Conservation (phyloP, 2,329 filamentous ascomycete species). For the Aspergillus sp. region DNA sequence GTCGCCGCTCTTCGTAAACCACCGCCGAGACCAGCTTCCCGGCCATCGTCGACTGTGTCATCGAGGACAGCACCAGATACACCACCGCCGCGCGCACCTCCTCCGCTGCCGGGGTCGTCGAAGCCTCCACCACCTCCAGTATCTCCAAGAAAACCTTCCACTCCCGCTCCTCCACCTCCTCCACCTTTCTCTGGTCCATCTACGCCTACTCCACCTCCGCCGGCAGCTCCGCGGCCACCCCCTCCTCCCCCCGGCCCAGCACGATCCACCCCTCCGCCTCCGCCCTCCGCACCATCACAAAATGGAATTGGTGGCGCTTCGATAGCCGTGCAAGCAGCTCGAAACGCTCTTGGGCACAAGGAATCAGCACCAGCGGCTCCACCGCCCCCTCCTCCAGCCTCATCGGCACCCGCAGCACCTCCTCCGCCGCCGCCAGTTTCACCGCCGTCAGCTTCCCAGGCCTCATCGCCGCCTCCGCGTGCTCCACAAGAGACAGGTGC, state of each 20-base stretch:
- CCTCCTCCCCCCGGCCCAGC: slow-evolving; percentile 31
- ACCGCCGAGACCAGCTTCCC: slow-evolving; percentile 42
- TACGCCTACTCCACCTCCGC: slow-evolving; percentile 38
- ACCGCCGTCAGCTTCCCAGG: slow-evolving; percentile 32
- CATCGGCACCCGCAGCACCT: slow-evolving; percentile 35
- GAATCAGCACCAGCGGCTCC: slow-evolving; percentile 39
- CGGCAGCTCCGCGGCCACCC: slow-evolving; percentile 35
- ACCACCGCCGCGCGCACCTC: slow-evolving; percentile 54
- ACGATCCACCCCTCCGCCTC: slow-evolving; percentile 45
- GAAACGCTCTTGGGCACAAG: slow-evolving; percentile 49
- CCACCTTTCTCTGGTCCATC: slow-evolving; percentile 39
- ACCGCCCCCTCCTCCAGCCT: slow-evolving; percentile 33
- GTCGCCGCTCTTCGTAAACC: slow-evolving; percentile 55
- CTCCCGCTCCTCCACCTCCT: slow-evolving; percentile 37
- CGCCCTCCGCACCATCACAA: slow-evolving; percentile 25
- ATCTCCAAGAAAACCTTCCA: slow-evolving; percentile 51
- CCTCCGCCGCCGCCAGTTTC: slow-evolving; percentile 38
- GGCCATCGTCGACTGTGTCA: slow-evolving; percentile 53
- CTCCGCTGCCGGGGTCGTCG: slow-evolving; percentile 49
- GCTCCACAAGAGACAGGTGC: slow-evolving; percentile 60
- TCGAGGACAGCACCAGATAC: slow-evolving; percentile 44
- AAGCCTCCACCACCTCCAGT: slow-evolving; percentile 53
- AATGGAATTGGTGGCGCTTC: slow-evolving; percentile 40
- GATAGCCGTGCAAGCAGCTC: slow-evolving; percentile 53
- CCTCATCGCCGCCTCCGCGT: slow-evolving; percentile 32